Base-by-base conservation (phyloP, 1,284 basidiomycete genomes). In the Meripilus lineatus region DNA sequence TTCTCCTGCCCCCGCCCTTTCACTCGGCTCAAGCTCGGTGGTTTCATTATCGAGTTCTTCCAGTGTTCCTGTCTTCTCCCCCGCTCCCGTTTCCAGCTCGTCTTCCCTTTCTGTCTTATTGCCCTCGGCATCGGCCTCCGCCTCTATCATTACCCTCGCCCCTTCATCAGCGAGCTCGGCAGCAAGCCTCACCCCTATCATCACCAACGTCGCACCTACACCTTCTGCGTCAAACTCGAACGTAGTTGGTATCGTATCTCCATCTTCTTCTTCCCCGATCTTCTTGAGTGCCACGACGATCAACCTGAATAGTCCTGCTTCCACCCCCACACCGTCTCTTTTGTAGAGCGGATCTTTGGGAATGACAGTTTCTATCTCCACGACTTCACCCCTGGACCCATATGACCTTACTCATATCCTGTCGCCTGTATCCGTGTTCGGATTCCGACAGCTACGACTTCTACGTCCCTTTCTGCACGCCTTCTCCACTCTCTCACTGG, bases 151-250 rank as follows among this genome's bases (percentile, higher is more conserved):
- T 30, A 11, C 44, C 37, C 14, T 40, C 40, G 30, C 32, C 33
- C n/a, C 38, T 39, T 30, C 42, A 18, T 26, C 46, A 38, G 33
- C 39, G 6, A 38, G 42, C 32, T 42, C 40, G 7, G 44, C 28
- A 8, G 41, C 41, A 13, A 32, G 25, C 20, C 30, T 46, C 32
- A 25, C 51, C 11, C 42, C 49, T 32, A 44, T 43, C 24, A 37
- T 44, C 17, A 38, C 51, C 24, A 46, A 20, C 38, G 32, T 37
- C 24, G 11, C 38, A 3, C 21, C 17, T 21, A 24, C 37, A 20
- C 20, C 48, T 21, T 36, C 28, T 17, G 38, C 28, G 18, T 23
- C 23, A 33, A 8, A 8, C 8, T 30, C 28, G 28, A 30, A 30
- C n/a, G 28, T 30, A 10, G 28, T 30, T 30, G 28, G 28, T 30